These are phyloP conservation scores for Aureobasidium vineae DNA, from an alignment of 2,329 filamentous ascomycete genomes.

Conservation along the genomic window DNA sequence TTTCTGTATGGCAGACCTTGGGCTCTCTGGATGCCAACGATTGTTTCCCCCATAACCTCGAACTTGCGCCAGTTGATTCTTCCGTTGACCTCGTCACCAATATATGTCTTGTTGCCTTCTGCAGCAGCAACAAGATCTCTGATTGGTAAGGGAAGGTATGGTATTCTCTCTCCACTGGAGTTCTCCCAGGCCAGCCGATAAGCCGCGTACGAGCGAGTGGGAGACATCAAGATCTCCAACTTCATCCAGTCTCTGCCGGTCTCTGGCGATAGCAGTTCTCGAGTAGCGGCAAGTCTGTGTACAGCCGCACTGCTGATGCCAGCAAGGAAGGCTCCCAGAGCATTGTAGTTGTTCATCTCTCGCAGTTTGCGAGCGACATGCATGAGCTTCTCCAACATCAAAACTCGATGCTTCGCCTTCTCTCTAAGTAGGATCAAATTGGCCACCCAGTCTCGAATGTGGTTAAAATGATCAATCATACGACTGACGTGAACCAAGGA, in stretches of 20 bases:
- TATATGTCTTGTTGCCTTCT: conserved; percentile 86
- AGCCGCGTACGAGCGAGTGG: conserved; percentile 86
- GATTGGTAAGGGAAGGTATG: conserved; percentile 85
- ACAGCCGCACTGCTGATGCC: conserved; percentile 88
- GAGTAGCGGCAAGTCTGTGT: conserved; percentile 76
- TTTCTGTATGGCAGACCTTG: conserved; percentile 72
- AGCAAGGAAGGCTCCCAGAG: conserved; percentile 87
- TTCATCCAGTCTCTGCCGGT: conserved; percentile 83
- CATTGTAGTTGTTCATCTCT: conserved; percentile 95
- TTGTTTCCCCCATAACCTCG: conserved; percentile 88
- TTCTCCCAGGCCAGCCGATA: conserved; percentile 99
- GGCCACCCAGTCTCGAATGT: conserved; percentile 56
- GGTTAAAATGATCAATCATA: conserved; percentile 81
- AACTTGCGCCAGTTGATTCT: conserved; percentile 98
- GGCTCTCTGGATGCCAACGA: conserved; percentile 87
- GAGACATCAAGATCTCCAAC: conserved; percentile 87
- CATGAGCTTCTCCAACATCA: conserved; percentile 96
- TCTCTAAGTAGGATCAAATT: conserved; percentile 72
- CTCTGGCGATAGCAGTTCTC: conserved; percentile 67
- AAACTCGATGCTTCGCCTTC: conserved; percentile 90
- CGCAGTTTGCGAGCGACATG: conserved; percentile 78
- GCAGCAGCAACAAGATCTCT: conserved; percentile 89
- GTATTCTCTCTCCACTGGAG: conserved; percentile 82
- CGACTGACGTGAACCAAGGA: conserved; percentile 85
- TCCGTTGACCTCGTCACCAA: conserved; percentile 54